These are phyloP conservation scores for Populus ilicifolia DNA, from an alignment of 345 rosid species.

Conservation along the genomic window DNA sequence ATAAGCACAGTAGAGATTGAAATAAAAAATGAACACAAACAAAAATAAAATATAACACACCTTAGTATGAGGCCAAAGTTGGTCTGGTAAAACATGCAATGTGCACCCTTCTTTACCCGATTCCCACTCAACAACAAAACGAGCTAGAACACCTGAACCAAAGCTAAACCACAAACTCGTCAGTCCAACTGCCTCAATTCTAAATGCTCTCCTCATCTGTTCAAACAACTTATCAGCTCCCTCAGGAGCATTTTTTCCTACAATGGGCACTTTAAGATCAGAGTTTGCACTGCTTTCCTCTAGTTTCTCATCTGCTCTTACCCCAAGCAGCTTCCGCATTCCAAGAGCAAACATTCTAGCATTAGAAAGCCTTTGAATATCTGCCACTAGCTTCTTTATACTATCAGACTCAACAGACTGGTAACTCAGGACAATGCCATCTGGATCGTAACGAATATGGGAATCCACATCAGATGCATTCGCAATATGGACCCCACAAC, in stretches of 20 bases:
- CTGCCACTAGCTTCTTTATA: conserved; percentile 87
- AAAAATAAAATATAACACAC: conserved; percentile 17
- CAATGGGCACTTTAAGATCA: conserved; percentile 48
- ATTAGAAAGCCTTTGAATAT: conserved; percentile 85
- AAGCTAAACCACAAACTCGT: conserved; percentile 98
- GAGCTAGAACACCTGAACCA: conserved; percentile 82
- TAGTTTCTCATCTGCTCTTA: conserved; percentile 68
- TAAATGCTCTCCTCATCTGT: conserved; percentile 83
- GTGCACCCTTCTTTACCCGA: conserved; percentile 96
- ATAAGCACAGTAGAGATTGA: neutral
- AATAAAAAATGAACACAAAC: neutral
- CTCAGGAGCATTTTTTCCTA: conserved; percentile 62
- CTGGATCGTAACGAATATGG: conserved; percentile 90
- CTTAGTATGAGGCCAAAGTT: conserved; percentile 99
- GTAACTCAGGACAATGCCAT: conserved; percentile 93
- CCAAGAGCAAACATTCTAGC: conserved; percentile 95
- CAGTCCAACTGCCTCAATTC: conserved; percentile 91
- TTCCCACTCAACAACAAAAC: conserved; percentile 99
- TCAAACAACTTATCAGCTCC: conserved; percentile 68
- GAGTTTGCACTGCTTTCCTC: conserved; percentile 53
- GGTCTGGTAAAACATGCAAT: conserved; percentile 99
- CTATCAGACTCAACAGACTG: conserved; percentile 89
- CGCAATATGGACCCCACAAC: conserved; percentile 89
- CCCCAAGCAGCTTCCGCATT: conserved; percentile 90
- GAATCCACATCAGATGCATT: conserved; percentile 90